Evolutionary conservation across 495 filamentous ascomycete species (phyloP).

Genomic region (Geoglossum glabrum): DNA sequence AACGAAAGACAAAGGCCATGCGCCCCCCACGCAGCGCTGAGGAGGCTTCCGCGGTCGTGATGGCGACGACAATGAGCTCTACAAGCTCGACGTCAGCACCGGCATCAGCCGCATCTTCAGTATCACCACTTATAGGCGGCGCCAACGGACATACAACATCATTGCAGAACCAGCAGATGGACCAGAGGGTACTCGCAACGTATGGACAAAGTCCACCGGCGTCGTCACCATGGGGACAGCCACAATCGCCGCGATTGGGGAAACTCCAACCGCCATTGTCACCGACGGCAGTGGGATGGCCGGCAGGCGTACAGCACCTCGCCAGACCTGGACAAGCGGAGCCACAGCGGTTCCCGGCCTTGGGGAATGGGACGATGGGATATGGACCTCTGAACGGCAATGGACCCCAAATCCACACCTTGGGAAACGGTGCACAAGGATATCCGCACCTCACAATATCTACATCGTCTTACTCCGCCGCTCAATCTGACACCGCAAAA

Average conservation of each 20-base stretch:
- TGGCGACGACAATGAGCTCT: no score
- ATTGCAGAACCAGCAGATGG: not conserved
- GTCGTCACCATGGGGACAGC: not conserved
- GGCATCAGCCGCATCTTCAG: not conserved
- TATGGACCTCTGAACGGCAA: not conserved
- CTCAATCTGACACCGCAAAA: not conserved
- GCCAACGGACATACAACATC: not conserved
- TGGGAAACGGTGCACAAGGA: no score
- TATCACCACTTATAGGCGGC: not conserved
- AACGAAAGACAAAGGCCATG: not conserved
- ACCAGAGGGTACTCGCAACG: not conserved
- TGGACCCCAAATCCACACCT: not conserved
- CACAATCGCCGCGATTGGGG: not conserved
- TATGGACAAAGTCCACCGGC: not conserved
- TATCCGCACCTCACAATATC: not conserved
- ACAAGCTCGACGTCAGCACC: not conserved
- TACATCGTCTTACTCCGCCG: not conserved
- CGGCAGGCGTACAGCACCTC: no score
- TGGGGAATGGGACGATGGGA: not conserved
- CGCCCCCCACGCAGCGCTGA: not conserved
- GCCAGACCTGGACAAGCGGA: not conserved
- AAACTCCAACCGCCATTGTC: no score
- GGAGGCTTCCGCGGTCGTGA: not conserved
- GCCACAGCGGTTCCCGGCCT: not conserved
- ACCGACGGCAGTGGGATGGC: no score